Conservation (phyloP, 2,329 filamentous ascomycete species). For the Thermoascus crustaceus region DNA sequence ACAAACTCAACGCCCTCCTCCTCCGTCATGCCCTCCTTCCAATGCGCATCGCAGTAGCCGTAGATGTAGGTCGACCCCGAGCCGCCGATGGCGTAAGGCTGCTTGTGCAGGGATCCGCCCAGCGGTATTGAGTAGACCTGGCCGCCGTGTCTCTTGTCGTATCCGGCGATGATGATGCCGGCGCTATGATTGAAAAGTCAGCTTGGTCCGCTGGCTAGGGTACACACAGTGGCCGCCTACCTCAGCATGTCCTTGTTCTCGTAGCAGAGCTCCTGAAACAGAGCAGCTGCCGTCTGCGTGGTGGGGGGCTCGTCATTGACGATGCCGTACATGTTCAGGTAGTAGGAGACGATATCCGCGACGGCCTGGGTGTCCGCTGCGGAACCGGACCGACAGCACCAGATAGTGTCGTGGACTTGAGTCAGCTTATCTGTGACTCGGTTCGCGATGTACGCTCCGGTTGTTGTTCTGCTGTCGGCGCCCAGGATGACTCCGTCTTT, state of each 20-base stretch:
- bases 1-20: slow-evolving; percentile 85
- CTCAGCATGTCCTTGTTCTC: slow-evolving; percentile 90
- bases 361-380: slow-evolving; percentile 97
- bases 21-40: slow-evolving; percentile 92
- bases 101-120: slow-evolving; percentile 95
- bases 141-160: slow-evolving; percentile 88
- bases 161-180: slow-evolving; percentile 97
- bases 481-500: slow-evolving; percentile 95
- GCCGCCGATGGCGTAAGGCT: slow-evolving; percentile 88
- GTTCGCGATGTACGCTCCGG: slow-evolving; percentile 96
- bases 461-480: slow-evolving; percentile 94
- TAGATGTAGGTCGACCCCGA: slow-evolving; percentile 99
- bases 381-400: slow-evolving; percentile 97
- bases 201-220: not conserved
- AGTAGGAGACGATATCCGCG: slow-evolving; percentile 95
- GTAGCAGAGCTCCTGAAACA: slow-evolving; percentile 98
- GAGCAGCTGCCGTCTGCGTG: slow-evolving; percentile 86
- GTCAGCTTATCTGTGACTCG: slow-evolving; percentile 99
- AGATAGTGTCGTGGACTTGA: slow-evolving; percentile 96
- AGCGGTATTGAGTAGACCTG: slow-evolving; percentile 97
- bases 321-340: slow-evolving; percentile 86
- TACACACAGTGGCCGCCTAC: slow-evolving; percentile 49
- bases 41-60: slow-evolving; percentile 95
- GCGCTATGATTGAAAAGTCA: slow-evolving; percentile 50
- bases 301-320: slow-evolving; percentile 83